These are phyloP conservation scores for Sutorius australiensis DNA, from an alignment of 768 basidiomycete species.

Conservation along the genomic window DNA sequence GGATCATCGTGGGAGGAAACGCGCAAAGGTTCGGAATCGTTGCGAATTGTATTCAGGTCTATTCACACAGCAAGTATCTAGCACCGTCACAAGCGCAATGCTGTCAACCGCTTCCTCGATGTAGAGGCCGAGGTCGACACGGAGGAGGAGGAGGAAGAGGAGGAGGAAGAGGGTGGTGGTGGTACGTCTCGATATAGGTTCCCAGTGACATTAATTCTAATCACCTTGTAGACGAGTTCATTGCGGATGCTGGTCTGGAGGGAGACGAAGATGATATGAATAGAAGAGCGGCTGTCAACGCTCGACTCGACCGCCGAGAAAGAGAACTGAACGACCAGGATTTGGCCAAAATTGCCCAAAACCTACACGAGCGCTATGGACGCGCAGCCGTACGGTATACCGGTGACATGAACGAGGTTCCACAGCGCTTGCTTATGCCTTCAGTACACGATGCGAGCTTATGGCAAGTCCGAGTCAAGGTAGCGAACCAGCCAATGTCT, in stretches of 20 bases:
- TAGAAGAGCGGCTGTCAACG: slow-evolving; percentile 56
- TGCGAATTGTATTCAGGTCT: background rate
- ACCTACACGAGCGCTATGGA: slow-evolving; percentile 73
- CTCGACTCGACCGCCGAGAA: slow-evolving; percentile 66
- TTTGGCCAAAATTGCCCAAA: slow-evolving; percentile 79
- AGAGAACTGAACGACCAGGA: slow-evolving; percentile 73
- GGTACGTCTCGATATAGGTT: slow-evolving; percentile 32
- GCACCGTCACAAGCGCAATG: slow-evolving; percentile 64
- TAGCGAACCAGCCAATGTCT: slow-evolving; percentile 29
- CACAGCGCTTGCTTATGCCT: slow-evolving; percentile 93
- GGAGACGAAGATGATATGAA: slow-evolving; percentile 60
- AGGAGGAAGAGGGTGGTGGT: slow-evolving; percentile 68
- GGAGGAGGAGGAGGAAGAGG: slow-evolving; percentile 94
- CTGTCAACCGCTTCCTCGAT: slow-evolving; percentile 85
- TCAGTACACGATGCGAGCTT: slow-evolving; percentile 92
- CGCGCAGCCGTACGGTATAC: slow-evolving; percentile 71
- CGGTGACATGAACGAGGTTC: slow-evolving; percentile 90
- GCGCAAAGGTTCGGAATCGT: slow-evolving; percentile 49
- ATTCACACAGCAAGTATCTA: slow-evolving; percentile 21
- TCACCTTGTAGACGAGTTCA: slow-evolving; percentile 56
- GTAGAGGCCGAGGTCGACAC: slow-evolving; percentile 95
- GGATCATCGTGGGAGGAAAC: slow-evolving; percentile 48
- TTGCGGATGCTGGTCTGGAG: slow-evolving; percentile 55
- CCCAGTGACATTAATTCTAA: slow-evolving; percentile 8
- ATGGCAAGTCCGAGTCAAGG: slow-evolving; percentile 95